Percentiles rank a stretch among this genome's conserved stretches.
Conservation (phyloP, 2,329 filamentous ascomycete genomes). For the Ophiocordyceps australis region DNA sequence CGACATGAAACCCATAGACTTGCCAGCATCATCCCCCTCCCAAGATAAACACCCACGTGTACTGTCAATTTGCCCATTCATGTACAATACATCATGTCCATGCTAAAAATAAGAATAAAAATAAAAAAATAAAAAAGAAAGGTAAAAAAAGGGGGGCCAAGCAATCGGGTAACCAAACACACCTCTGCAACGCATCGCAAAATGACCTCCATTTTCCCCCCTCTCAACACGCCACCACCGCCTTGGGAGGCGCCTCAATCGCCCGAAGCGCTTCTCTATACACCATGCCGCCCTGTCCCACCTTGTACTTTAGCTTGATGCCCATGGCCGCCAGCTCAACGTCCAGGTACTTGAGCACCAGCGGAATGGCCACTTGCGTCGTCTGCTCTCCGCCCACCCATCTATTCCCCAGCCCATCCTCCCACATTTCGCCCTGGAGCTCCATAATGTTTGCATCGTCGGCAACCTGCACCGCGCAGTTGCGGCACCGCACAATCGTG, state of each 20-base stretch:
- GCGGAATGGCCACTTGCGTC: conserved; percentile 79
- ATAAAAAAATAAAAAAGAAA: neutral
- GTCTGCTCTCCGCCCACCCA: conserved; percentile 85
- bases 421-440: conserved; percentile 65
- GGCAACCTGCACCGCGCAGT: conserved; percentile 48
- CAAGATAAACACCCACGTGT: no score
- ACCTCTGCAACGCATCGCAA: no score
- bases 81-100: no score
- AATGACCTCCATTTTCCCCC: neutral
- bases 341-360: conserved; percentile 82
- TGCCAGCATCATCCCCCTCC: no score
- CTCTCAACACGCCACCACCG: neutral
- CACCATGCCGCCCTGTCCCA: conserved; percentile 46
- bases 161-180: no score
- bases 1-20: no score
- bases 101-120: no score
- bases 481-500: conserved; percentile 58
- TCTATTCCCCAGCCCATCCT: conserved; percentile 69
- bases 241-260: conserved; percentile 9
- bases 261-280: conserved; percentile 30
- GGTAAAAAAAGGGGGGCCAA: neutral
- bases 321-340: conserved; percentile 95
- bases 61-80: no score
- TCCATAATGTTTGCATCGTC: conserved; percentile 36
- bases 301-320: conserved; percentile 71